Conservation (phyloP, 176 grass and related monocot genomes). For the Ampelocalamus luodianensis region DNA sequence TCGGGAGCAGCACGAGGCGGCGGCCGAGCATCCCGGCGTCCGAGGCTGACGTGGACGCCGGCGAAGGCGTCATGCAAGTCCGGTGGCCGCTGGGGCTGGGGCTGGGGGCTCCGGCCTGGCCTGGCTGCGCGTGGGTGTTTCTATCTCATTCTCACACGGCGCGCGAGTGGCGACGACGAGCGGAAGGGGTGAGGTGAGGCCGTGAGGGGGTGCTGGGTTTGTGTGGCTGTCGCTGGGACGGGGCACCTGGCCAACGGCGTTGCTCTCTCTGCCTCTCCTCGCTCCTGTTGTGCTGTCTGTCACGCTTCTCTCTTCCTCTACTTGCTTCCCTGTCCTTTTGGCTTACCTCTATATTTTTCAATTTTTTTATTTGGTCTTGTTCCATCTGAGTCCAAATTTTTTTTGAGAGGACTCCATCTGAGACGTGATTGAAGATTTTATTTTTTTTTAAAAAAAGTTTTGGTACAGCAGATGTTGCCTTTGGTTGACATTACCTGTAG, state of each 20-base stretch:
- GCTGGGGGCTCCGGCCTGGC: neutral
- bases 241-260: neutral
- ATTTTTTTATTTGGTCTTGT: neutral
- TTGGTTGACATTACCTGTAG: neutral
- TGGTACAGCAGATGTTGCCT: neutral
- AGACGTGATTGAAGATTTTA: constrained; percentile 23
- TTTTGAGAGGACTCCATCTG: neutral
- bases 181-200: constrained; percentile 28
- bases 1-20: constrained; percentile 53
- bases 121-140: constrained; percentile 38
- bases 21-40: constrained; percentile 63
- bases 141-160: constrained; percentile 57
- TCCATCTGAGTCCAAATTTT: neutral
- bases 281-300: constrained; percentile 12
- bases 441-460: neutral
- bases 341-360: constrained; percentile 27
- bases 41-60: constrained; percentile 54
- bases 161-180: constrained; percentile 41
- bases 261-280: neutral
- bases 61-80: constrained; percentile 55
- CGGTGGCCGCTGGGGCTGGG: neutral
- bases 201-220: constrained; percentile 18
- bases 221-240: constrained; percentile 61
- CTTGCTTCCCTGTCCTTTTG: neutral
- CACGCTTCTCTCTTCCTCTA: neutral